Evolutionary conservation across 75 land plant species (phyloP), one percentile per base, ranked within the genome.

Genomic region (Adiantum capillusveneris): DNA sequence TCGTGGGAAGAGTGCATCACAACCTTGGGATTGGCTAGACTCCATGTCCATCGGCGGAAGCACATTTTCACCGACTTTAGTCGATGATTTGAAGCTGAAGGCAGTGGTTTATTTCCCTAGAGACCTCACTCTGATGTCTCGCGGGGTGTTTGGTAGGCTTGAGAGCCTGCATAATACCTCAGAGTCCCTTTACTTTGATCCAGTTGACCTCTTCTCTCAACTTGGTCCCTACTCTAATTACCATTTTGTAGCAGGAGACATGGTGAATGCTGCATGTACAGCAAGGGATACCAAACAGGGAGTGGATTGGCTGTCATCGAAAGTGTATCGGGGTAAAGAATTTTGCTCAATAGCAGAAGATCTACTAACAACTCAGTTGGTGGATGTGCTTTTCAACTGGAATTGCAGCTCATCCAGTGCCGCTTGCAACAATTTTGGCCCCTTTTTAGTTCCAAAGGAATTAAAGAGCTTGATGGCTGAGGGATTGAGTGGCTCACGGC

Each of bases 351-450:
- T 67, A 19, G 29, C 81, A 28, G 25, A 63, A 28, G 29, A 65
- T 26, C 37, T 69, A 20, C 44, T 58, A 20, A 1, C 31, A 2
- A 60, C 24, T 11, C 29, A 46, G 28, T 25, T 44, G 48, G 43
- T 75, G 25, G 58, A 64, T 11, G 49, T 85, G 6, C 62, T 76
- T 39, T 78, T n/a, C n/a, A n/a, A n/a, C n/a, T n/a, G n/a, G n/a
- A n/a, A n/a, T n/a, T n/a, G n/a, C n/a, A n/a, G n/a, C 87, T 44
- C 70, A 73, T 70, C 59, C 14, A 65, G 68, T 58, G 69, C 59
- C 0, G 68, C 49, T 19, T 83, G 86, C 44, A 65, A 64, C 34
- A 80, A 67, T 52, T 49, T 84, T 59, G 87, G 87, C 24, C 78
- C 87, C 28, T 84, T 81, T 39, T 39, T 13, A 9, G 12, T 39